Base-by-base conservation (phyloP, 1,139 yeast species). In the Debaryomyces sp. region DNA sequence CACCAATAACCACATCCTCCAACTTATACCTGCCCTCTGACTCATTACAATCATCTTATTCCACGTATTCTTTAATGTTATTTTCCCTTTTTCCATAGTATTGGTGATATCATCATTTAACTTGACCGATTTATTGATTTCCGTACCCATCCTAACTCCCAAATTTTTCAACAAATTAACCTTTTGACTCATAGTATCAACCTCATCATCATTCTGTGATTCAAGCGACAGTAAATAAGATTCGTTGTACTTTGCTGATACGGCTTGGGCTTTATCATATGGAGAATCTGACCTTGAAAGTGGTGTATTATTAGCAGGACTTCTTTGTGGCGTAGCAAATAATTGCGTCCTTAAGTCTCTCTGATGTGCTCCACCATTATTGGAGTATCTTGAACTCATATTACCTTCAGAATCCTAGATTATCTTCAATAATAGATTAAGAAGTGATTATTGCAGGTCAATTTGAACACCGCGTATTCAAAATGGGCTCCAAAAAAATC, bases 41-140 rank as follows among this genome's bases (percentile, higher is more conserved):
- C 96, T 92, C 92, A 91, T 89, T 9, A 80, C 71, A 63, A 87
- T 76, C 96, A 90, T 88, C 50, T 82, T 77, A 54, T 76, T 81
- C 67, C 82, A 86, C 1, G 96, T 89, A 55, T 78, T 81, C 57
- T 85, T 87, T 66, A 81, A 72, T 37, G 80, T 75, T 38, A 75
- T 62, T 53, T 66, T 69, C 8, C 81, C 81, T 53, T 62, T 61
- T 57, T 75, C 80, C 56, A 77, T 72, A 23, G 61, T 57, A 50
- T 76, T 73, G 46, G 82, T 77, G 54, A 89, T 72, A 22, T 80
- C 80, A 50, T 79, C 81, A 52, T 89, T 76, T 50, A 87, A 71
- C 51, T 82, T 70, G 54, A 84, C 83, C 27, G 92, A 84, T 56
- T 84, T 85, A 58, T 89, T 84, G 55, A 91, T 92, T 63, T 91